Evolutionary conservation across 306 rosid genomes (phyloP), one percentile per base, ranked within the genome.

Genomic region (Vicia sativa): DNA sequence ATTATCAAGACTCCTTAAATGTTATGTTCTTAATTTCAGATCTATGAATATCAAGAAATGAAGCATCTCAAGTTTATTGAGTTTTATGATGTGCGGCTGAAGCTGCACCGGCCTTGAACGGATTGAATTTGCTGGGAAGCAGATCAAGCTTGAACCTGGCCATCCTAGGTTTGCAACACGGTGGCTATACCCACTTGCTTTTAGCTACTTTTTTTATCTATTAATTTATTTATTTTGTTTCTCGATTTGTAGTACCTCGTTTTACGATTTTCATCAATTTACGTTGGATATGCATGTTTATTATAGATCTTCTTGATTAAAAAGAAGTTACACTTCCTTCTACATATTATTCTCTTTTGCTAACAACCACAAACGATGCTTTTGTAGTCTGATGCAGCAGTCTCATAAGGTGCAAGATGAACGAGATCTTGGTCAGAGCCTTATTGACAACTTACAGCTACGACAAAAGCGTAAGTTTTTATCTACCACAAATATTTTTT

Each of bases 71-170:
- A 85, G 59, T 75, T 75, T 46, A 64, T 89, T 11, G 93, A 89
- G 65, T 89, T 89, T 81, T 87, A 85, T 81, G 96, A 87, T 56
- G 78, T 78, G 46, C 87, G 28, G 89, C 96, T 34, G 93, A 87
- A 83, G 78, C 85, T 77, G 83, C 96, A 58, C 83, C 83, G 53
- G 92, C 82, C n/a, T 59, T 85, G 84, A 80, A 81, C 71, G 73
- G 80, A 83, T 79, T 46, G 82, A 81, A 58, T 80, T 87, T 77
- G 74, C 88, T 79, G 91, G 90, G 65, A 89, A 78, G 80, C 89
- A 79, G 81, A 87, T 89, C 77, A 85, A 79, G 74, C 84, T 87
- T 81, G 93, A 89, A 71, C 83, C 86, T 16, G 73, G 90, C 52
- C 76, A 67, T 76, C 85, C 85, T 58, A 81, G 80, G 81, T 65